phyloP scores from a whole-genome alignment of 768 basidiomycete genomes.

The Boletus insuetus region DNA sequence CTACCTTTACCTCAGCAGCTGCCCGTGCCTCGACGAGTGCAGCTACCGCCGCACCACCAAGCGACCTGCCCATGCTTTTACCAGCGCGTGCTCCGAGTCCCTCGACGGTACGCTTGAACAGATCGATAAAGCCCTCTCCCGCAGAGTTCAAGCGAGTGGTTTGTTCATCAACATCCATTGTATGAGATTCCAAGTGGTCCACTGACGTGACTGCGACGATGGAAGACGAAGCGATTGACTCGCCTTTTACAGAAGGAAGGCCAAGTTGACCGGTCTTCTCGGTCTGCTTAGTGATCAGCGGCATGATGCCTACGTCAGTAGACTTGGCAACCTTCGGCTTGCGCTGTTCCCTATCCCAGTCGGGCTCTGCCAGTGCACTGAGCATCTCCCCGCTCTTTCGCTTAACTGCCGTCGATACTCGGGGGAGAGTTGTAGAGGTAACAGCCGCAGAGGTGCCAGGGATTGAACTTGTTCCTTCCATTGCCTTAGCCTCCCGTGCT shows the following conservation, averaged over 20 bases:
- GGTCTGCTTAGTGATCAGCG: constrained; percentile 13
- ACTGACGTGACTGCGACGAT: not conserved
- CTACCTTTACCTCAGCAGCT: constrained; percentile 67
- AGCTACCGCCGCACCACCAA: constrained; percentile 48
- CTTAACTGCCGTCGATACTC: constrained; percentile 41
- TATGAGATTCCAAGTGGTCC: constrained; percentile 22
- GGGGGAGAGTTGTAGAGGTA: constrained; percentile 9
- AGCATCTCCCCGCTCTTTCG: constrained; percentile 62
- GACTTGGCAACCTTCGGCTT: constrained; percentile 51
- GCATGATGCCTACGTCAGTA: constrained; percentile 33
- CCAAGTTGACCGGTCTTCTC: constrained; percentile 6
- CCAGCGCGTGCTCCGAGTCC: constrained; percentile 56
- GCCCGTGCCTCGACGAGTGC: constrained; percentile 66
- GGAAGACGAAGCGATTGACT: not conserved
- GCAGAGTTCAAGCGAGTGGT: constrained; percentile 6
- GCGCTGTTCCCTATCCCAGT: constrained; percentile 41
- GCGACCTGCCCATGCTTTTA: constrained; percentile 60
- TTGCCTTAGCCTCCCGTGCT: constrained; percentile 68
- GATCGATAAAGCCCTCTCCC: constrained; percentile 54
- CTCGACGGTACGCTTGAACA: constrained; percentile 71
- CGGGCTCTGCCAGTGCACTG: constrained; percentile 13
- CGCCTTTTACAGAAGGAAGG: constrained; percentile 2
- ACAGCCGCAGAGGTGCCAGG: constrained; percentile 7
- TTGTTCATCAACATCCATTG: constrained; percentile 21
- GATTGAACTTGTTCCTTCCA: constrained; percentile 46